A percentile compares a stretch with the other conserved stretches of the same genome.
These are phyloP conservation scores for Termitomyces sp. DNA, from an alignment of 768 basidiomycete species.

Conservation along the genomic window DNA sequence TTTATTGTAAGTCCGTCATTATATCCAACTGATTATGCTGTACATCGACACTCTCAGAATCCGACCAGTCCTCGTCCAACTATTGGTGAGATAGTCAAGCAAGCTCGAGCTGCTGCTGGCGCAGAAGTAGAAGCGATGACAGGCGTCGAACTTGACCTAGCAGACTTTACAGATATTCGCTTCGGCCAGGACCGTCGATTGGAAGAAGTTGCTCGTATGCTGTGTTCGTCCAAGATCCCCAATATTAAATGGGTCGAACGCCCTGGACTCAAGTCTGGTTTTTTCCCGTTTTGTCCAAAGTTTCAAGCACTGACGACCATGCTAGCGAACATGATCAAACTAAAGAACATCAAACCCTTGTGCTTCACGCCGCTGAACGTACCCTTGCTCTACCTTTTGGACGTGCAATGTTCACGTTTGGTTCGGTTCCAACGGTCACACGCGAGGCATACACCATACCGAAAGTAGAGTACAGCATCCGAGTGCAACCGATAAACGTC, in stretches of 20 bases:
- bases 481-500: slow-evolving; percentile 68
- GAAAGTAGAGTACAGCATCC: slow-evolving; percentile 70
- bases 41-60: slow-evolving; percentile 32
- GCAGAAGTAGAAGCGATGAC: slow-evolving; percentile 56
- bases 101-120: slow-evolving; percentile 41
- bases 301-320: slow-evolving; percentile 1
- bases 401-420: slow-evolving; percentile 88
- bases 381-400: slow-evolving; percentile 90
- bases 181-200: slow-evolving; percentile 88
- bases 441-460: slow-evolving; percentile 77
- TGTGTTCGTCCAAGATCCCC: slow-evolving; percentile 73
- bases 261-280: slow-evolving; percentile 61
- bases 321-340: slow-evolving; percentile 81
- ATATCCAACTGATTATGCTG: neutral
- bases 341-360: slow-evolving; percentile 79
- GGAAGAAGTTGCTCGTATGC: slow-evolving; percentile 87
- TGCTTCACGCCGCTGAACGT: slow-evolving; percentile 75
- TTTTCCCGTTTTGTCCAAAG: neutral
- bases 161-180: slow-evolving; percentile 75
- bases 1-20: slow-evolving; percentile 37
- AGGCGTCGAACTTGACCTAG: slow-evolving; percentile 67
- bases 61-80: slow-evolving; percentile 42
- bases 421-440: slow-evolving; percentile 68
- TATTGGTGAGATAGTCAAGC: slow-evolving; percentile 44
- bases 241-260: slow-evolving; percentile 61